These are phyloP conservation scores for Nicotiana sylvestris DNA, from an alignment of 257 asterid genomes.

Conservation along the genomic window DNA sequence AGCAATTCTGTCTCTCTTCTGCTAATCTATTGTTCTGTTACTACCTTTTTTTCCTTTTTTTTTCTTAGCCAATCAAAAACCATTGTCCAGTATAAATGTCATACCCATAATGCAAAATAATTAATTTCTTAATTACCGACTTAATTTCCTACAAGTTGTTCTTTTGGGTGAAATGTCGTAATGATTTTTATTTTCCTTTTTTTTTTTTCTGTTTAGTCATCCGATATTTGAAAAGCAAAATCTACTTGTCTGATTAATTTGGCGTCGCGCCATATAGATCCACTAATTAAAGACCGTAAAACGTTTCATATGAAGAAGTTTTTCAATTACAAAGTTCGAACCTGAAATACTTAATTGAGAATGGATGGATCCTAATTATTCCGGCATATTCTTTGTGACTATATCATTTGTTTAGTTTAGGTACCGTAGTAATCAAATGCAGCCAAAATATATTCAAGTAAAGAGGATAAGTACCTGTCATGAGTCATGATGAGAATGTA, in stretches of 20 bases:
- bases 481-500: conserved; percentile 6
- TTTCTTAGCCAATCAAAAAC: background rate
- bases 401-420: background rate
- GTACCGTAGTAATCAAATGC: background rate
- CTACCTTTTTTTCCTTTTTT: too few relatives aligned
- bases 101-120: background rate
- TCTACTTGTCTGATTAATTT: background rate
- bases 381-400: background rate
- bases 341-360: too few relatives aligned
- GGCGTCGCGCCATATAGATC: background rate
- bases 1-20: background rate
- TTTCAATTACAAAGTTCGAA: too few relatives aligned
- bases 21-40: background rate
- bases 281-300: background rate
- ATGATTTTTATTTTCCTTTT: background rate
- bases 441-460: background rate
- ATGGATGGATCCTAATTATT: background rate
- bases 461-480: background rate
- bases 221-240: background rate
- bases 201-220: background rate
- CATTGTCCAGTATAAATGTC: background rate
- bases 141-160: too few relatives aligned
- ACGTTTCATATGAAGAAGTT: too few relatives aligned
- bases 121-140: background rate
- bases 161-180: background rate